These are phyloP conservation scores for Microbotryomycetes sp. DNA, from an alignment of 1,284 basidiomycete genomes.

Conservation along the genomic window DNA sequence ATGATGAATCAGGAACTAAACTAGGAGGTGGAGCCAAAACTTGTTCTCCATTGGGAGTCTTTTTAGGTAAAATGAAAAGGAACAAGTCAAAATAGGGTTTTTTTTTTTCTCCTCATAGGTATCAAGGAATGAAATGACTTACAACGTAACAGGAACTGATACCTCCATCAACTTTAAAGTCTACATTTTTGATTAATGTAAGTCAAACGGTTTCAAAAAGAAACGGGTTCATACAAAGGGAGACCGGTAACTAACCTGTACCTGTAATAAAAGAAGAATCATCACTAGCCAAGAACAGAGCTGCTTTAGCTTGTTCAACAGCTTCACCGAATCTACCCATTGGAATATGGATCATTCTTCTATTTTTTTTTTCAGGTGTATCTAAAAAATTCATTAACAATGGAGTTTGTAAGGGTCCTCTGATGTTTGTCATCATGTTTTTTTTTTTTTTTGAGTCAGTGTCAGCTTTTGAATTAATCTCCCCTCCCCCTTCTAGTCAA, in stretches of 20 bases:
- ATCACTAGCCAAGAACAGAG: conserved; percentile 46
- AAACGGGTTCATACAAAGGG: not conserved
- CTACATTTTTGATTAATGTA: conserved; percentile 55
- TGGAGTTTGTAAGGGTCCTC: conserved; percentile 76
- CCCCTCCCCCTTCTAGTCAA: no score
- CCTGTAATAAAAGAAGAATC: conserved; percentile 51
- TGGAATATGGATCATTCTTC: conserved; percentile 82
- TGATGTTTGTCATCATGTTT: no score
- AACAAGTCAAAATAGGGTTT: not conserved
- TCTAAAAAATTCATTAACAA: conserved; percentile 95
- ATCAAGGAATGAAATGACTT: conserved; percentile 46
- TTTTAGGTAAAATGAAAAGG: not conserved
- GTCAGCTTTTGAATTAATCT: no score
- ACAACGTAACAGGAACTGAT: conserved; percentile 78
- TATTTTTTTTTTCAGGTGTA: conserved; percentile 90
- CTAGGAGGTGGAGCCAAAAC: conserved; percentile 23
- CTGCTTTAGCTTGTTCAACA: conserved; percentile 83
- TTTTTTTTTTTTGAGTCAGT: no score
- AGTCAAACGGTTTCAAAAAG: not conserved
- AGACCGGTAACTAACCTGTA: conserved; percentile 22
- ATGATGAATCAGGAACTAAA: not conserved
- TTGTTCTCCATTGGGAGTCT: conserved; percentile 30
- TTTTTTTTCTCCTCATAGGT: not conserved
- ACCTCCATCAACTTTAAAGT: conserved; percentile 90
- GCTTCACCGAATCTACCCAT: conserved; percentile 98